These are phyloP conservation scores for Cairneyella variabilis DNA, from an alignment of 495 filamentous ascomycete genomes.

Conservation along the genomic window DNA sequence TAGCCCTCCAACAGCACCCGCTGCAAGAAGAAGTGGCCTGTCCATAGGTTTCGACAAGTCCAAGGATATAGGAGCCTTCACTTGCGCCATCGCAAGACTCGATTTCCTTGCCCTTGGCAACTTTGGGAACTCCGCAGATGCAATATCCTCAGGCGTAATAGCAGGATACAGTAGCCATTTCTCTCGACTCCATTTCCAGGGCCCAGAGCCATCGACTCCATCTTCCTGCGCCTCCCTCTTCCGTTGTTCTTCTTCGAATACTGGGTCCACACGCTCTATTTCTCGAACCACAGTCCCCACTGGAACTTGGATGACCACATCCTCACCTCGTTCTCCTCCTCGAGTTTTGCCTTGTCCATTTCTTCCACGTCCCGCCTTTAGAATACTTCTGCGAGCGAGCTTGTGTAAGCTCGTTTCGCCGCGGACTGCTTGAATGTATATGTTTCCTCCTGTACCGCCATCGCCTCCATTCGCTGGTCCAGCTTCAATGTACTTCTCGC, in stretches of 20 bases:
- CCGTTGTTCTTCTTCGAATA: constrained; percentile 55
- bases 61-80: constrained; percentile 66
- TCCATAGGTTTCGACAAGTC: constrained; percentile 81
- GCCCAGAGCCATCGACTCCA: constrained; percentile 8
- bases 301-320: constrained; percentile 84
- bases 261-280: constrained; percentile 70
- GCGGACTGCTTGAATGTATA: constrained; percentile 91
- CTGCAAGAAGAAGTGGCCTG: constrained; percentile 81
- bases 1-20: constrained; percentile 82
- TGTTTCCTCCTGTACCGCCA: constrained; percentile 82
- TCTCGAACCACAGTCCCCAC: constrained; percentile 90
- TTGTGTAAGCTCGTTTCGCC: constrained; percentile 93
- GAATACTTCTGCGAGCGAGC: constrained; percentile 67
- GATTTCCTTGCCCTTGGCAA: constrained; percentile 53
- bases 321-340: constrained; percentile 77
- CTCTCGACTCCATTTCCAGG: constrained; percentile 42
- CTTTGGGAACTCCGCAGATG: constrained; percentile 54
- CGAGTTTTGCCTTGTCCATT: constrained; percentile 81
- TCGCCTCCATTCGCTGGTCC: constrained; percentile 98
- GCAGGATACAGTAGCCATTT: constrained; percentile 86
- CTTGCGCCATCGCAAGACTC: constrained; percentile 57
- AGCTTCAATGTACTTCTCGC: constrained; percentile 80
- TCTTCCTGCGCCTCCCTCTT: constrained; percentile 35
- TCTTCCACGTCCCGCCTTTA: constrained; percentile 76
- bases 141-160: constrained; percentile 61